Conservation (phyloP, 352 stramenopile species). For the Nothophytophthora sp. region DNA sequence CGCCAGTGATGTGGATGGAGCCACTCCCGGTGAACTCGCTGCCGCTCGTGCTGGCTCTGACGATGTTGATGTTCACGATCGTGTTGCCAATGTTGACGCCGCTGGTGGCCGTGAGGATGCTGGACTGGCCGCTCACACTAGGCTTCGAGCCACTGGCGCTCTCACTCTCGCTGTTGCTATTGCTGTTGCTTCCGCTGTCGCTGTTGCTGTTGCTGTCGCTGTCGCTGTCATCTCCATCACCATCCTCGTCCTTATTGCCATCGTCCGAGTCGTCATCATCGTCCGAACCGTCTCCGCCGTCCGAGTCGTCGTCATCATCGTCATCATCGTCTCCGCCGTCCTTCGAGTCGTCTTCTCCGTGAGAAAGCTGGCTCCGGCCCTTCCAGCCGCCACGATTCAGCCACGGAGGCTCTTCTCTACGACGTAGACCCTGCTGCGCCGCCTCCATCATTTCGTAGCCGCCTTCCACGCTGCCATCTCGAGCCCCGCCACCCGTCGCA, state of each 20-base stretch:
- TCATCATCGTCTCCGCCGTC: constrained; percentile 5
- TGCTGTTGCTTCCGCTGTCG: constrained; percentile 1
- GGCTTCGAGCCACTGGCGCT: neutral
- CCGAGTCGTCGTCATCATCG: constrained; percentile 1
- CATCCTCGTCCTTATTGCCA: neutral
- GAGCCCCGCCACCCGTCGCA: too few species aligned
- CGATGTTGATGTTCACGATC: constrained; percentile 39
- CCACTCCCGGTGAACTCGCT: neutral
- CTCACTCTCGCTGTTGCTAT: constrained; percentile 5
- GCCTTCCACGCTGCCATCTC: too few species aligned
- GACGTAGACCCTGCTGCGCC: too few species aligned
- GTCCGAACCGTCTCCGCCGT: constrained; percentile 1
- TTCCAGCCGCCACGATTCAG: neutral
- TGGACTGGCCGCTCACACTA: constrained; percentile 18
- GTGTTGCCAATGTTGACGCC: constrained; percentile 44
- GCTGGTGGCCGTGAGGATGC: constrained; percentile 26
- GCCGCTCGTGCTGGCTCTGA: constrained; percentile 4
- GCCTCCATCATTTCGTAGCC: too few species aligned
- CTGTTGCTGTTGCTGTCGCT: constrained; percentile 3
- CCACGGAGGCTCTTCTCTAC: too few species aligned
- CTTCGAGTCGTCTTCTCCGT: neutral
- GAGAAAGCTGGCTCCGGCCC: neutral
- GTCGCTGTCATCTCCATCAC: constrained; percentile 7
- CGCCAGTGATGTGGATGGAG: neutral
- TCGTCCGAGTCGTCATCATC: constrained; percentile 1